phyloP scores from a whole-genome alignment of 768 basidiomycete genomes.

The Suillus paluster region DNA sequence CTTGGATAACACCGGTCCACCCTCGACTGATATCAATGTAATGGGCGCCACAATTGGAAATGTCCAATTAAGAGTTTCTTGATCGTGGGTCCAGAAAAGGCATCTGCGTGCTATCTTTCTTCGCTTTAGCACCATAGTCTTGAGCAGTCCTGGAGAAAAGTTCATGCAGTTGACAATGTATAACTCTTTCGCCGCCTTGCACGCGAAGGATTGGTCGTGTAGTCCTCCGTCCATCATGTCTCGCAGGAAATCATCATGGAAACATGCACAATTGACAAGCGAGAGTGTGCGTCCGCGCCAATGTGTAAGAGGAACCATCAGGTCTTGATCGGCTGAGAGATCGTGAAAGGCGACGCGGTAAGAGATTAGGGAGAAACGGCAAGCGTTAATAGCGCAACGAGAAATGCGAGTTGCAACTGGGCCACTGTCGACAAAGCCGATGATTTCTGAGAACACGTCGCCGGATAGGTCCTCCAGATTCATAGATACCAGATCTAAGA shows the following conservation, averaged over 20 bases:
- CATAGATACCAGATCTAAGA: background rate
- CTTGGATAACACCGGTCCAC: constrained; percentile 3
- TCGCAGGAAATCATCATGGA: constrained; percentile 8
- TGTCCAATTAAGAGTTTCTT: background rate
- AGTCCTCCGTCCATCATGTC: constrained; percentile 4
- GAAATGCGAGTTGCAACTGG: background rate
- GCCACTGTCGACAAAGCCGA: constrained; percentile 3
- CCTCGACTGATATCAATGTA: constrained; percentile 5
- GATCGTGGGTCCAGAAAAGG: background rate
- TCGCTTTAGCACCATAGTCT: background rate
- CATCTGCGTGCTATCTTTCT: background rate
- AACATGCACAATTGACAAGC: constrained; percentile 1
- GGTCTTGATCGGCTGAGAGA: background rate
- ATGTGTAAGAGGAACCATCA: constrained; percentile 5
- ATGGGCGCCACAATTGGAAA: constrained; percentile 10
- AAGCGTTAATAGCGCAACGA: background rate
- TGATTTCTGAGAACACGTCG: constrained; percentile 4
- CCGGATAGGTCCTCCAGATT: constrained; percentile 6
- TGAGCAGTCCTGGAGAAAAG: background rate
- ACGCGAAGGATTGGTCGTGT: constrained; percentile 1
- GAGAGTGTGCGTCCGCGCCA: constrained; percentile 6
- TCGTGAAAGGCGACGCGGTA: background rate
- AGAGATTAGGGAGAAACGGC: constrained; percentile 5
- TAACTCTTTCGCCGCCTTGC: constrained; percentile 3
- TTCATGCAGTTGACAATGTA: constrained; percentile 1